These are phyloP conservation scores for Colletotrichum tanaceti DNA, from an alignment of 2,329 filamentous ascomycete genomes.

Conservation along the genomic window DNA sequence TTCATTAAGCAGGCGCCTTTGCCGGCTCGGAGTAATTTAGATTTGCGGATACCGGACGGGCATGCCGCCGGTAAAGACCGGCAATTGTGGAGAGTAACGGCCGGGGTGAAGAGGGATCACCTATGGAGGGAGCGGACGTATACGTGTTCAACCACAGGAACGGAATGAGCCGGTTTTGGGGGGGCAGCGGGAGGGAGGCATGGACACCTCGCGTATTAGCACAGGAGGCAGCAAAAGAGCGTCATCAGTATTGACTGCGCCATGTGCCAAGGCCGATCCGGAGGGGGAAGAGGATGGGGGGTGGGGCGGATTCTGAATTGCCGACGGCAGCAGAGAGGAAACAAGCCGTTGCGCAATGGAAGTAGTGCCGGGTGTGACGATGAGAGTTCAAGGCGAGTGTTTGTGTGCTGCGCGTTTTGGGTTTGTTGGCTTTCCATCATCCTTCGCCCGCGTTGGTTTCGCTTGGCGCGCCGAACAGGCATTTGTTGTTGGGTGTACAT, in stretches of 20 bases:
- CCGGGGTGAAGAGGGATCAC: neutral
- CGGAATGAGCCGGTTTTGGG: neutral
- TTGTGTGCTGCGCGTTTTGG: neutral
- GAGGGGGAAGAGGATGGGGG: neutral
- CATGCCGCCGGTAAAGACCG: neutral
- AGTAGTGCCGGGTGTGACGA: constrained; percentile 7
- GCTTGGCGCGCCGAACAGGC: constrained; percentile 28
- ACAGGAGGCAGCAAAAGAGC: neutral
- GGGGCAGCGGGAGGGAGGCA: too few species aligned
- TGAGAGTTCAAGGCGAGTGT: neutral
- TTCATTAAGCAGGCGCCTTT: too few species aligned
- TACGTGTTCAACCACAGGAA: neutral
- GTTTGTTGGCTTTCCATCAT: constrained; percentile 2
- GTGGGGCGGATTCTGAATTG: neutral
- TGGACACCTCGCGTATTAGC: neutral
- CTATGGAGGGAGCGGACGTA: neutral
- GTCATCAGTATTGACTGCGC: constrained; percentile 9
- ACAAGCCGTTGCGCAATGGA: too few species aligned
- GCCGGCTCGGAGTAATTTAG: neutral
- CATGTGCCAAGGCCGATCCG: constrained; percentile 21
- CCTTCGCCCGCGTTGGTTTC: constrained; percentile 11
- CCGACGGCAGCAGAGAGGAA: too few species aligned
- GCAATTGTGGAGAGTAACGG: neutral
- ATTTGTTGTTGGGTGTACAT: too few species aligned
- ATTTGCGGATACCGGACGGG: neutral